Base-by-base conservation (phyloP, 1,139 yeast genomes). In the Meyerozyma elateridarum region DNA sequence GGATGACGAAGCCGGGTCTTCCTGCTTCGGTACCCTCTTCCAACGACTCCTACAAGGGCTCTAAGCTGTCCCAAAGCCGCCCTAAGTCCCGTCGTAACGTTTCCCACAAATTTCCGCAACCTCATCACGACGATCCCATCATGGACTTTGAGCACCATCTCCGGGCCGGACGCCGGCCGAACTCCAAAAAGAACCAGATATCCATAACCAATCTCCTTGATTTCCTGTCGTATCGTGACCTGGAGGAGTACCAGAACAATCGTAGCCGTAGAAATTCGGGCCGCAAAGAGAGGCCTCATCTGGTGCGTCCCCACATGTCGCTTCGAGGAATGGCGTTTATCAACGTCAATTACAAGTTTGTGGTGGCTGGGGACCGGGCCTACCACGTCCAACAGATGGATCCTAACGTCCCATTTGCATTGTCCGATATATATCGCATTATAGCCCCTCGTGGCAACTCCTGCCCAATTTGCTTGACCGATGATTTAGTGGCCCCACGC, bases 401-500 rank as follows among this genome's bases (percentile, higher is more conserved):
- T 51, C 93, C 96, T 1, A 91, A 88, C 49, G 59, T 77, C 5
- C 82, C 87, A 0, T 64, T 91, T 3, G 75, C 81, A 6, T 68
- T 74, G 42, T 64, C 67, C 3, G 68, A 74, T 29, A 79, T 91
- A 4, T 59, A 82, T 24, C 66, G 96, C 33, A 85, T 91, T 4
- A 55, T 87, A 14, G 81, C 77, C 1, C 84, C 93, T 8, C 74
- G 70, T 41, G 85, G 88, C 9, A 75, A 80, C 35, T 76, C 79
- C 33, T 93, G 99, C 52, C 97, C 98, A 1, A 91, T 93, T 22
- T 93, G 99, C 53, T 64, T 91, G 12, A 73, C 82, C 20, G 94
- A 85, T 34, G 81, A 79, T 14, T 84, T 91, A 7, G 73, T 84
- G 22, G 96, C 97, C 0, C 97, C 98, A 1, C 65, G 97, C 35